Percentiles rank a stretch among this genome's conserved stretches.
Evolutionary conservation across 1,284 basidiomycete species (phyloP).

Genomic region (Bondarzewia mesenterica): DNA sequence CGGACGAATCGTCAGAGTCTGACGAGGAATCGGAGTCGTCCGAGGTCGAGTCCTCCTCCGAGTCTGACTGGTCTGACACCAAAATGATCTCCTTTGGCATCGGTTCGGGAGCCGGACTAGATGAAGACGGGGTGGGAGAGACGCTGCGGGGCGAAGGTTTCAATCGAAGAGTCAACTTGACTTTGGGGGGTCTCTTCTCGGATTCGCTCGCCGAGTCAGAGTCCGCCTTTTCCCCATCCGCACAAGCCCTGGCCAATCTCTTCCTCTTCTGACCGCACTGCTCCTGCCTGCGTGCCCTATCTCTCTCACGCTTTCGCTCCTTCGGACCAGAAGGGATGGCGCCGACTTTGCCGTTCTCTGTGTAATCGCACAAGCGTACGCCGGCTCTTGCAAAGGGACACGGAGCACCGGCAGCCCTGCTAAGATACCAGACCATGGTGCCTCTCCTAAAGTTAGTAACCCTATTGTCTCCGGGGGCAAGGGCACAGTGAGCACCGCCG

Average conservation of each 20-base stretch:
- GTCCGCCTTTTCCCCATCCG: conserved; percentile 30
- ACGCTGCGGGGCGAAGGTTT: conserved; percentile 34
- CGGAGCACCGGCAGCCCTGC: conserved; percentile 59
- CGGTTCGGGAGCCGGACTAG: conserved; percentile 13
- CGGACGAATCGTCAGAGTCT: conserved; percentile 18
- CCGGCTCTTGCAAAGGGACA: conserved; percentile 66
- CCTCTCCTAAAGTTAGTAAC: conserved; percentile 70
- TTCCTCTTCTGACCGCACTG: conserved; percentile 67
- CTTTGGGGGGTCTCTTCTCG: conserved; percentile 47
- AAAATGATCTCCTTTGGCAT: conserved; percentile 29
- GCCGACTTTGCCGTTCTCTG: conserved; percentile 36
- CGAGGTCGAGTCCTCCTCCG: conserved; percentile 13
- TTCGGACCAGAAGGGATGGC: conserved; percentile 18
- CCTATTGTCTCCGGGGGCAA: conserved; percentile 37
- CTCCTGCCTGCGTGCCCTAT: conserved; percentile 25
- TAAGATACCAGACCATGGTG: conserved; percentile 73
- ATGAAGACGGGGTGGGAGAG: conserved; percentile 17
- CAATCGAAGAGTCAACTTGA: conserved; percentile 60
- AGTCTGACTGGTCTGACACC: conserved; percentile 29
- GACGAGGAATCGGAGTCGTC: conserved; percentile 9
- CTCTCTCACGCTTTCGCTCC: conserved; percentile 33
- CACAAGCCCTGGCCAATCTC: conserved; percentile 44
- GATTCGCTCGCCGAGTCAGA: conserved; percentile 34
- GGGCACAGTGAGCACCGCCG: conserved; percentile 52
- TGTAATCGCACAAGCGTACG: conserved; percentile 63